Base-by-base conservation (phyloP, 1,139 yeast species). In the Zygosaccharomyces sapae region DNA sequence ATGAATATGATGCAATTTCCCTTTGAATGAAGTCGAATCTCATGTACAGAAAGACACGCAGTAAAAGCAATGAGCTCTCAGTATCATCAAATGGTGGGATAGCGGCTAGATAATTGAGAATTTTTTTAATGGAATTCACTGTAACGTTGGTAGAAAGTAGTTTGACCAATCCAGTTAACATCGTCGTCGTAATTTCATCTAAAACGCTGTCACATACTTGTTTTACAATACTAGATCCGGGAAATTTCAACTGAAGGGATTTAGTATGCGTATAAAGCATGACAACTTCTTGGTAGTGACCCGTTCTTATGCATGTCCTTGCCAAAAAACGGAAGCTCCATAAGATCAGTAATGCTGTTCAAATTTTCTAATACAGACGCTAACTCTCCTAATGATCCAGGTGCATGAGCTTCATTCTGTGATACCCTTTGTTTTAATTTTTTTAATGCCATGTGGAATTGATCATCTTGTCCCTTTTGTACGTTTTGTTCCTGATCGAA, bases 231-330 rank as follows among this genome's bases (percentile, higher is more conserved):
- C 68, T 65, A 7, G 86, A 70, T 34, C 77, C 77, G 2, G 88
- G 87, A 64, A 83, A 90, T 49, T 95, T 72, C 20, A 82, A 77
- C 1, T 75, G 71, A 34, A 90, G 70, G 43, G 95, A 74, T 52
- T 81, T 77, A 0, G 86, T 79, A 59, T 86, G 80, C 38, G 83
- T 76, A 13, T 62, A 64, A 4, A 65, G 49, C 60, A 64, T 53
- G 24, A 90, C 75, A 5, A 96, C 89, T 59, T 89, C 96, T 36
- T 89, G 86, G 62, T 89, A 92, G 61, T 86, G 86, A 0, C 96
- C 96, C 46, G 86, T 85, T 44, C 80, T 73, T 5, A 89, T 87
- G 66, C 97, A 87, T n/a, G 90, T 80, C 46, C 81, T 76, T 36
- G 94, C 82, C 44, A n/a, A 90, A 67, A 1, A 94, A 76, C 0